These are phyloP conservation scores for Diplotaxis tenuifolia DNA, from an alignment of 345 rosid species.

Conservation along the genomic window DNA sequence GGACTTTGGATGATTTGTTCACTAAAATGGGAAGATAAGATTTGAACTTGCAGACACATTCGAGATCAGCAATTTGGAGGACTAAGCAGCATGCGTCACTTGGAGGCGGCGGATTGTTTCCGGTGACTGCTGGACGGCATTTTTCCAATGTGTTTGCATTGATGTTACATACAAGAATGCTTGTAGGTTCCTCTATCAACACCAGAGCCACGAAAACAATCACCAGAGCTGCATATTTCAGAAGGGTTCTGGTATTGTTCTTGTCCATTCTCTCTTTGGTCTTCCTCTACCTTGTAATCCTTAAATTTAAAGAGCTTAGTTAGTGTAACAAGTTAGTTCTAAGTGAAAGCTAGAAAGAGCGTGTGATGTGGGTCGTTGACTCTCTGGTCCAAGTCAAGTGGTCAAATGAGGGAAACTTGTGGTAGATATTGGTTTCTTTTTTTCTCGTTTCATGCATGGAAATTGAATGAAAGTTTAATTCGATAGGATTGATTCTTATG, in stretches of 20 bases:
- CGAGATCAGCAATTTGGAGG: constrained; percentile 37
- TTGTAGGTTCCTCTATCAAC: constrained; percentile 22
- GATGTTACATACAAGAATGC: constrained; percentile 39
- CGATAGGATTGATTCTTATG: background rate
- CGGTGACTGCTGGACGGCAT: constrained; percentile 51
- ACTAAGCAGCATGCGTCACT: constrained; percentile 42
- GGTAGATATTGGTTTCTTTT: background rate
- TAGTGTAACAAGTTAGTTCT: background rate
- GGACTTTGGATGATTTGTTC: constrained; percentile 25
- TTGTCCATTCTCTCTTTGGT: constrained; percentile 13
- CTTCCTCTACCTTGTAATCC: background rate
- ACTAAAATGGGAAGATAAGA: constrained; percentile 39
- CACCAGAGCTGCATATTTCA: constrained; percentile 21
- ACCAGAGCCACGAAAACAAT: constrained; percentile 10
- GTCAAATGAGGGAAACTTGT: background rate
- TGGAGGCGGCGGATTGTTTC: constrained; percentile 46
- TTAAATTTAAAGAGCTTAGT: background rate
- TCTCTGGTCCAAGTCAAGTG: constrained; percentile 13
- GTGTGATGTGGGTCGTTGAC: constrained; percentile 19
- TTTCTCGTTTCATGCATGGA: background rate
- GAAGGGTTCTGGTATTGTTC: constrained; percentile 16
- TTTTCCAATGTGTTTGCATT: constrained; percentile 33
- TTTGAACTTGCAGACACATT: constrained; percentile 52
- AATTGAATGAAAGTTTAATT: background rate
- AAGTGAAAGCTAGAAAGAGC: background rate